These are phyloP conservation scores for Coniferiporia sulphurascens DNA, from an alignment of 1,284 basidiomycete species.

Conservation along the genomic window DNA sequence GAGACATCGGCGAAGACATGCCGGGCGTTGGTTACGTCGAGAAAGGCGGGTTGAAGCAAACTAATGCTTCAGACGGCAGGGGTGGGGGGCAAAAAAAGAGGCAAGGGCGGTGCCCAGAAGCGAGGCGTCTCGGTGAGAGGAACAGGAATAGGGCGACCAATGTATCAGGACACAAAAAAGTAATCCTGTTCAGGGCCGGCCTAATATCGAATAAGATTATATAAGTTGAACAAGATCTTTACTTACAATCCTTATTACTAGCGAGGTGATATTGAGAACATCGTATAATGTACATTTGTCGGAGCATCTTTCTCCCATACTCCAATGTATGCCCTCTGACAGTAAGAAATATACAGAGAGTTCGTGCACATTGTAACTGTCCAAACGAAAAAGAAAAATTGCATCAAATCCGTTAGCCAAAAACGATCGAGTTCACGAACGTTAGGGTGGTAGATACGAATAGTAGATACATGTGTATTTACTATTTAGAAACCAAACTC, in stretches of 20 bases:
- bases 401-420: no score
- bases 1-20: constrained; percentile 21
- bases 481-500: no score
- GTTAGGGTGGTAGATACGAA: no score
- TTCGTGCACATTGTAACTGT: no score
- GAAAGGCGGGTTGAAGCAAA: constrained; percentile 57
- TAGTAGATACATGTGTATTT: no score
- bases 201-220: neutral
- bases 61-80: constrained; percentile 59
- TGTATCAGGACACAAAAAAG: constrained; percentile 6
- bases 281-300: no score
- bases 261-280: no score
- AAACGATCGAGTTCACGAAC: no score
- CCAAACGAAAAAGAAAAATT: no score
- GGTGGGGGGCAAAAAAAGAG: neutral
- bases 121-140: neutral
- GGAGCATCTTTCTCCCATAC: no score
- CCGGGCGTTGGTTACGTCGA: constrained; percentile 27
- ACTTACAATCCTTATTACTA: neutral
- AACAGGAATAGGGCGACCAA: neutral
- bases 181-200: constrained; percentile 7
- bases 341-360: no score
- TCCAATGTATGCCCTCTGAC: no score
- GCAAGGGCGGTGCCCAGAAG: neutral
- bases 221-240: neutral